Base-by-base conservation (phyloP, 108 stramenopile species). In the Mayamaea pseudoterrestris region DNA sequence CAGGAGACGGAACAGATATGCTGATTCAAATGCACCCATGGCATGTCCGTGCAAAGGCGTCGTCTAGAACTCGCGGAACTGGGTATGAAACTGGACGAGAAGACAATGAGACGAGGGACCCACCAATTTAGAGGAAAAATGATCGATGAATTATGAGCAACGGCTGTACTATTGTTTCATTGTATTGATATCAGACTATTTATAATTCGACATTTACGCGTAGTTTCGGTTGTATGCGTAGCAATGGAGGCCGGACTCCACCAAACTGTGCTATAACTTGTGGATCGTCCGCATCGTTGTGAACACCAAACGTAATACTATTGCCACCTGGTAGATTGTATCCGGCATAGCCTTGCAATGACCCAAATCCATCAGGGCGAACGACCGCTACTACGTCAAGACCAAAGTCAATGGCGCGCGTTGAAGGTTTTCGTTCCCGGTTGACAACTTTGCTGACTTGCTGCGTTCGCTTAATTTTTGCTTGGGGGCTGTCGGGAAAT, bases 271-370 rank as follows among this genome's bases (percentile, higher is more conserved):
- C 53, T 66, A 91, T 79, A 11, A 75, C 64, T 53, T 76, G 66
- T 26, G 90, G 90, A 66, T 83, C 81, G 44, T 91, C 90, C 13
- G 90, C 90, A 69, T 91, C 90, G 47, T 91, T 91, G 61, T 78
- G 76, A 28, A 86, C 65, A 14, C 90, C 90, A 45, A 86, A 76
- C 9, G 78, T 91, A 35, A 86, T 53, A 50, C 71, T 75, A 50
- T 87, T 83, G 31, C 79, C 80, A 3, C 78, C 82, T 14, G 37
- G 37, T 41, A 80, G 40, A 41, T 83, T 69, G 32, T 86, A 91
- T 22, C 84, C 84, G 12, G 74, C 79, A 65, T 77, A 91, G 7
- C 84, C 90, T 58, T 91, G 90, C n/a, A 91, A 53, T 51, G 65
- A 81, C 17, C 90, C 90, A 55, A 74, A 91, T 25, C 90, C 90